phyloP scores from a whole-genome alignment of 208 protist genomes.

The Ichthyophonus hoferi region DNA sequence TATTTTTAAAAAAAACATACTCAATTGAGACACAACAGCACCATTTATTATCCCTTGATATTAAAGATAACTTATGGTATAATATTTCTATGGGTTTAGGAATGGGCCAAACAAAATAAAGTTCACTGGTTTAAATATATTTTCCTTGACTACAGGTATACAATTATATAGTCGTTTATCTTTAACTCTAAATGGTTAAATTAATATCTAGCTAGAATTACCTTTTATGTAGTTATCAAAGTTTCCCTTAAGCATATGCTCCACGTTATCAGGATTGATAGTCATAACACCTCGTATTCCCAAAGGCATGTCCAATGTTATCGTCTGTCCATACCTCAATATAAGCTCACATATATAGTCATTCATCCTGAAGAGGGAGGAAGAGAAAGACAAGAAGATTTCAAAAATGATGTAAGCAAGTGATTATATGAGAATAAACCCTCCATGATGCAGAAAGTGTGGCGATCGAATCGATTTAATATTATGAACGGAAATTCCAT shows the following conservation, averaged over 20 bases:
- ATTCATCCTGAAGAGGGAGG: too few species aligned
- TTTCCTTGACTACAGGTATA: neutral
- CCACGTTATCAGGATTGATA: neutral
- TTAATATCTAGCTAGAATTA: too few species aligned
- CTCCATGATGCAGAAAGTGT: too few species aligned
- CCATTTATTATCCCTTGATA: neutral
- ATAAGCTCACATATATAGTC: too few species aligned
- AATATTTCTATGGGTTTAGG: neutral
- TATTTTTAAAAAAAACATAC: too few species aligned
- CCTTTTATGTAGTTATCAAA: constrained; percentile 30
- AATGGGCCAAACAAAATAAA: neutral
- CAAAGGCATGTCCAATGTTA: neutral
- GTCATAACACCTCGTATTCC: neutral
- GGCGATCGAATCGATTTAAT: too few species aligned
- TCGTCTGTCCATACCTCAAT: neutral
- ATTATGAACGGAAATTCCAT: too few species aligned
- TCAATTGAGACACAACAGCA: too few species aligned
- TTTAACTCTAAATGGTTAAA: too few species aligned
- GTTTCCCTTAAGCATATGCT: neutral
- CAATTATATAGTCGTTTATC: neutral
- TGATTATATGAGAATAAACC: too few species aligned
- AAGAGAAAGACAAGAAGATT: too few species aligned
- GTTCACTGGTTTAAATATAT: neutral
- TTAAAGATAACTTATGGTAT: neutral
- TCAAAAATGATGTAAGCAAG: too few species aligned